phyloP scores from a whole-genome alignment of 495 filamentous ascomycete genomes.

The Xylaria nigripes region DNA sequence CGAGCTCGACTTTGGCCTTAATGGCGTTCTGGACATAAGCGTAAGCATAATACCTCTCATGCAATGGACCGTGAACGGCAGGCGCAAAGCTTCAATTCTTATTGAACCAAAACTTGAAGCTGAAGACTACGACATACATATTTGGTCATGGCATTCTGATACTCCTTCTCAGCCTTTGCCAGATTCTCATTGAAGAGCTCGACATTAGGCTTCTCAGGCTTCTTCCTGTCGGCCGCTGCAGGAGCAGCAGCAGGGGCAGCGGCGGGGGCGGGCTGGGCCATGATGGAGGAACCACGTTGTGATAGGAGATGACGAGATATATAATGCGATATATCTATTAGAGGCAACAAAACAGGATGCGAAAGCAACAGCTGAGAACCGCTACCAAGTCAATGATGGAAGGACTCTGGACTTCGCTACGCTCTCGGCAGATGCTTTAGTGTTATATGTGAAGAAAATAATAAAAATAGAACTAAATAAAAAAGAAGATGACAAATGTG shows the following conservation, averaged over 20 bases:
- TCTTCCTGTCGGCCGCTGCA: constrained; percentile 39
- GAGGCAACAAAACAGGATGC: constrained; percentile 15
- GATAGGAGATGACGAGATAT: neutral
- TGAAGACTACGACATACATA: constrained; percentile 52
- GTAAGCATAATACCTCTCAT: constrained; percentile 1
- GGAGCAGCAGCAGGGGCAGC: constrained; percentile 23
- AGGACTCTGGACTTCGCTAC: neutral
- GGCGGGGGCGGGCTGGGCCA: constrained; percentile 31
- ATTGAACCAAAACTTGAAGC: neutral
- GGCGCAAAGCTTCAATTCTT: neutral
- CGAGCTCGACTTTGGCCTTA: constrained; percentile 75
- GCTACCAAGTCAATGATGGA: constrained; percentile 8
- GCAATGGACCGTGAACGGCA: neutral
- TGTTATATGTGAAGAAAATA: neutral
- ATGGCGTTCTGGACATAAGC: constrained; percentile 57
- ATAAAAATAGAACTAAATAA: neutral
- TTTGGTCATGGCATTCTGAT: constrained; percentile 61
- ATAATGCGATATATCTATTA: constrained; percentile 1
- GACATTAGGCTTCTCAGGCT: constrained; percentile 65
- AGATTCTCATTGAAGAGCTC: constrained; percentile 62
- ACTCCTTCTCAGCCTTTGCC: constrained; percentile 73
- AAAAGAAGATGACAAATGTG: neutral
- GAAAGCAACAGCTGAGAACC: constrained; percentile 17
- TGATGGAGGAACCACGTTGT: constrained; percentile 15
- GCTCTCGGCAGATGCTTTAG: neutral